Evolutionary conservation across 2,329 filamentous ascomycete species (phyloP).

Genomic region (Paramyrothecium sp.): DNA sequence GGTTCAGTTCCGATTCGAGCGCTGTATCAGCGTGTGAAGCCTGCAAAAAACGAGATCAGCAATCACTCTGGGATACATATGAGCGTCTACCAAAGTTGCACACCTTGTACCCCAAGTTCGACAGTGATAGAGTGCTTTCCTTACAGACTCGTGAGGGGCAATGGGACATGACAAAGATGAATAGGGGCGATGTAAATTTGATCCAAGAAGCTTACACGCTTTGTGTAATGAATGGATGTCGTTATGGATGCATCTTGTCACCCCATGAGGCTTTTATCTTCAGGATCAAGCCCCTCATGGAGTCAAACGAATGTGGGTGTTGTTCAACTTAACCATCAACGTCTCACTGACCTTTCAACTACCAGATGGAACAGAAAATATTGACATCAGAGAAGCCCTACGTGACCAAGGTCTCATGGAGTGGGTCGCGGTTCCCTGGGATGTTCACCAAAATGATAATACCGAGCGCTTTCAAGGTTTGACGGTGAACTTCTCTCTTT

Average conservation of each 20-base stretch:
- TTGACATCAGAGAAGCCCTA: neutral
- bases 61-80: neutral
- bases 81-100: neutral
- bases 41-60: neutral
- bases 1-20: neutral
- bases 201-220: neutral
- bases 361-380: neutral
- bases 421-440: neutral
- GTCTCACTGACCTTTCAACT: neutral
- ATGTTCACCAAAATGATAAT: neutral
- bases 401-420: neutral
- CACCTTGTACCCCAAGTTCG: neutral
- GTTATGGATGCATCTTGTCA: slow-evolving; percentile 1
- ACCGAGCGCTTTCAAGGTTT: neutral
- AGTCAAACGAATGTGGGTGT: neutral
- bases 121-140: neutral
- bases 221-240: neutral
- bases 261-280: neutral
- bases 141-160: neutral
- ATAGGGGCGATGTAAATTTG: neutral
- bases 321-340: too few relatives aligned
- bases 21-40: neutral
- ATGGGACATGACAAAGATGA: neutral
- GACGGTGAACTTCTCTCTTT: neutral
- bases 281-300: neutral